Percentiles rank a stretch among this genome's conserved stretches.
Conservation (phyloP, 306 rosid species). For the Rosa rugosa region DNA sequence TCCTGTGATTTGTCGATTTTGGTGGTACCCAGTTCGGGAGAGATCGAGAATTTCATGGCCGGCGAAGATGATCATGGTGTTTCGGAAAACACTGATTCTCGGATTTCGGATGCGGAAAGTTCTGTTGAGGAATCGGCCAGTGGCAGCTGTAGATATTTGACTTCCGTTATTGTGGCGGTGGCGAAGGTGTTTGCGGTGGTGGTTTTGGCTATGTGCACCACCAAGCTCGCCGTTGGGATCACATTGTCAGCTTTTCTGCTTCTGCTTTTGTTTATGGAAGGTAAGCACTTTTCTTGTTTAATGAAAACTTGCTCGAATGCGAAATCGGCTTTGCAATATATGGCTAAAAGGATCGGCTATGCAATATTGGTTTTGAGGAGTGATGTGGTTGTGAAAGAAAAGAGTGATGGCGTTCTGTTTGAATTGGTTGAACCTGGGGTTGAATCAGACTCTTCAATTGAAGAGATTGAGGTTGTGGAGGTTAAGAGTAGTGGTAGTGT, state of each 20-base stretch:
- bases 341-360: slow-evolving; percentile 16
- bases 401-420: slow-evolving; percentile 7
- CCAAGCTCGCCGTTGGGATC: slow-evolving; percentile 49
- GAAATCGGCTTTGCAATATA: slow-evolving; percentile 5
- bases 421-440: slow-evolving; percentile 3
- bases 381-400: background rate
- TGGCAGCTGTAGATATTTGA: background rate
- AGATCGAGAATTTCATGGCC: background rate
- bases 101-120: slow-evolving; percentile 8
- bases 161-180: slow-evolving; percentile 9
- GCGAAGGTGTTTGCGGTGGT: slow-evolving; percentile 39
- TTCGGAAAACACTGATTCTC: background rate
- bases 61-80: background rate
- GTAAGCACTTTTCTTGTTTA: slow-evolving; percentile 32
- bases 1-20: background rate
- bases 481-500: background rate
- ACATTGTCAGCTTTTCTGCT: slow-evolving; percentile 62
- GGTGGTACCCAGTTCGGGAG: background rate
- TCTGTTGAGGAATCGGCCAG: background rate
- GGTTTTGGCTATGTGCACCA: slow-evolving; percentile 38
- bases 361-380: background rate
- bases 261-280: slow-evolving; percentile 37
- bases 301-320: slow-evolving; percentile 24
- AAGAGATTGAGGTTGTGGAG: slow-evolving; percentile 39
- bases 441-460: slow-evolving; percentile 4